Evolutionary conservation across 1,284 basidiomycete genomes (phyloP).

Genomic region (Anthracocystis walkeri): DNA sequence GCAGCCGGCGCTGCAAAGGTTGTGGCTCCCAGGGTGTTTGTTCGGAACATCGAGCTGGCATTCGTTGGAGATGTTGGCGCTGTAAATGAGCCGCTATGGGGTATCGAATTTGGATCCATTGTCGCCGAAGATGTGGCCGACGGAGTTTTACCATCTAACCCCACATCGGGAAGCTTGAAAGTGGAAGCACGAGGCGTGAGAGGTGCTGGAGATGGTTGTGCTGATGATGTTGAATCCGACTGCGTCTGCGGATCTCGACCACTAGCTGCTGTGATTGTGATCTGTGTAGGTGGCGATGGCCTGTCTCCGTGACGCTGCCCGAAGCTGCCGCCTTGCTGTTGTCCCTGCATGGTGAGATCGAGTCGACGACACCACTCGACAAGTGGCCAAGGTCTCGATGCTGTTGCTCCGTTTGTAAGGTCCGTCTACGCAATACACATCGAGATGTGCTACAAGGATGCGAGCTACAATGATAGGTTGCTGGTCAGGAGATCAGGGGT

Average conservation of each 20-base stretch:
- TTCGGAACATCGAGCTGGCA: slow-evolving; percentile 30
- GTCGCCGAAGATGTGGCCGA: slow-evolving; percentile 1
- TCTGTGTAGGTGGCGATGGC: slow-evolving; percentile 20
- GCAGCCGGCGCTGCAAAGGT: background rate
- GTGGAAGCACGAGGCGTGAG: slow-evolving; percentile 33
- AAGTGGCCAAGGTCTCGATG: background rate
- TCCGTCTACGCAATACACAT: background rate
- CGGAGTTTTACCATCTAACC: slow-evolving; percentile 5
- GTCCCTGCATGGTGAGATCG: background rate
- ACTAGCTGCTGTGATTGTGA: slow-evolving; percentile 25
- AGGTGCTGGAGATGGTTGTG: slow-evolving; percentile 25
- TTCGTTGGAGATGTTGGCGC: slow-evolving; percentile 29
- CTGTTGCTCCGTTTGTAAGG: background rate
- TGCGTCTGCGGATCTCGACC: slow-evolving; percentile 4
- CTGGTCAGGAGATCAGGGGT: background rate
- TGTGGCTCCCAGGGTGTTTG: slow-evolving; percentile 21
- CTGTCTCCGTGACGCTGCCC: slow-evolving; percentile 4
- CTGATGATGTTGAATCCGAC: slow-evolving; percentile 10
- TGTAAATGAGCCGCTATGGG: slow-evolving; percentile 25
- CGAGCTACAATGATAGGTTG: background rate
- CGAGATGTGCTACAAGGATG: background rate
- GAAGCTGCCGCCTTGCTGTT: background rate
- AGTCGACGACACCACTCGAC: background rate
- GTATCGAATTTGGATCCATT: background rate
- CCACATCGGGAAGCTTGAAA: slow-evolving; percentile 23